Conservation (phyloP, 2,329 filamentous ascomycete species). For the Zymoseptoria passerinii region DNA sequence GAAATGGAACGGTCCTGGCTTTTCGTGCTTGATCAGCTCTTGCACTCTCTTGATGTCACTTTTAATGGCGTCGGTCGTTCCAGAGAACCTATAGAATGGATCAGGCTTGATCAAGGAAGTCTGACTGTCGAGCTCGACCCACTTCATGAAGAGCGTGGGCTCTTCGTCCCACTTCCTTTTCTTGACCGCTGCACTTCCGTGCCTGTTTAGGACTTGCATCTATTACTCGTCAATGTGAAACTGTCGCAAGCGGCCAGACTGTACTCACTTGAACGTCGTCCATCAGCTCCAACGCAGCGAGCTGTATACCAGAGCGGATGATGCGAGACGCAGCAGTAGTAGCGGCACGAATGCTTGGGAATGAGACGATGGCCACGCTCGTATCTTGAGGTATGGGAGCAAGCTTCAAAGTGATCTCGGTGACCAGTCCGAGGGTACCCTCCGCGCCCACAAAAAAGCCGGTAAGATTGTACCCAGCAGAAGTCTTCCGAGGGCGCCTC, state of each 20-base stretch:
- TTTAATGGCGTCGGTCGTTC: conserved; percentile 64
- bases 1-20: conserved; percentile 14
- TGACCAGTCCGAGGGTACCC: conserved; percentile 72
- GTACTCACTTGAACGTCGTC: conserved; percentile 61
- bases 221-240: not conserved
- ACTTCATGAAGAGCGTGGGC: conserved; percentile 64
- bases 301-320: conserved; percentile 65
- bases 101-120: not conserved
- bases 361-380: conserved; percentile 71
- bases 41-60: conserved; percentile 68
- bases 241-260: not conserved
- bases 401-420: conserved; percentile 74
- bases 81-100: conserved; percentile 58
- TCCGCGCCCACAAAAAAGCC: conserved; percentile 73
- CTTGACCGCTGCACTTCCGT: conserved; percentile 51
- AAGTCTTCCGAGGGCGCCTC: conserved; percentile 66
- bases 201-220: conserved; percentile 71
- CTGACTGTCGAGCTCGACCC: not conserved
- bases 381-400: conserved; percentile 67
- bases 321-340: conserved; percentile 65
- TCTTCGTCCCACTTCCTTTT: conserved; percentile 65
- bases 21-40: conserved; percentile 49
- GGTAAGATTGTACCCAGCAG: conserved; percentile 77
- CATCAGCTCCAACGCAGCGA: conserved; percentile 78
- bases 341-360: conserved; percentile 68